These are phyloP conservation scores for Acacia concinna DNA, from an alignment of 331 rosid species.

Conservation along the genomic window DNA sequence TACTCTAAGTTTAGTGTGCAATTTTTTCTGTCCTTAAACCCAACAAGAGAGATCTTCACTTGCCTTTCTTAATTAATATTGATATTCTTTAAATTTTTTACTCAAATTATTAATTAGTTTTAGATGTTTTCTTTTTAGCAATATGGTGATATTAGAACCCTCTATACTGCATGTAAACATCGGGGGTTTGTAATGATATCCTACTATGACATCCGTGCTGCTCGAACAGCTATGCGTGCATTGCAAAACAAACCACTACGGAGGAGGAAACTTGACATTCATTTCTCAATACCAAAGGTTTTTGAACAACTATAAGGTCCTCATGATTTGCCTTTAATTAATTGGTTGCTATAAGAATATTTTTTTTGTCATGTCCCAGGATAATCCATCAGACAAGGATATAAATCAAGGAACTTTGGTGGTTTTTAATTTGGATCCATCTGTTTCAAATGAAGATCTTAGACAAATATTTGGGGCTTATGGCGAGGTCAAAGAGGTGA, in stretches of 20 bases:
- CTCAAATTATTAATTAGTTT: slow-evolving; percentile 27
- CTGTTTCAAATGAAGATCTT: slow-evolving; percentile 87
- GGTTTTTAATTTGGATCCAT: slow-evolving; percentile 82
- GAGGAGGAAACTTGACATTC: slow-evolving; percentile 86
- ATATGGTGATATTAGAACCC: slow-evolving; percentile 82
- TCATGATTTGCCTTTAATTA: slow-evolving; percentile 12
- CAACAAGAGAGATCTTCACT: slow-evolving; percentile 36
- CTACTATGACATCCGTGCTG: slow-evolving; percentile 87
- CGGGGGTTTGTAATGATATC: slow-evolving; percentile 96
- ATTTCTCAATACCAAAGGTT: slow-evolving; percentile 90
- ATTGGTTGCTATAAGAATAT: slow-evolving; percentile 12
- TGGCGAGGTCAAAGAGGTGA: slow-evolving; percentile 96
- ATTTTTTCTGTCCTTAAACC: background rate
- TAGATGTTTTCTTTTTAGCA: slow-evolving; percentile 47
- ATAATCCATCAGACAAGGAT: slow-evolving; percentile 89
- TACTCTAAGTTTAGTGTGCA: background rate
- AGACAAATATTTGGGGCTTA: slow-evolving; percentile 82
- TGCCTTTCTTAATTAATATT: background rate
- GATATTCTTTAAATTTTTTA: background rate
- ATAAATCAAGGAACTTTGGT: slow-evolving; percentile 89
- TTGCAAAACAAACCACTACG: slow-evolving; percentile 82
- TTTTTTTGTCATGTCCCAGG: slow-evolving; percentile 38
- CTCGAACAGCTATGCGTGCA: slow-evolving; percentile 85
- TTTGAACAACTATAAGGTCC: slow-evolving; percentile 7
- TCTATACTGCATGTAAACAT: slow-evolving; percentile 81